Conservation (phyloP, 148 eudicot genomes). For the Dianthus caryophyllus region DNA sequence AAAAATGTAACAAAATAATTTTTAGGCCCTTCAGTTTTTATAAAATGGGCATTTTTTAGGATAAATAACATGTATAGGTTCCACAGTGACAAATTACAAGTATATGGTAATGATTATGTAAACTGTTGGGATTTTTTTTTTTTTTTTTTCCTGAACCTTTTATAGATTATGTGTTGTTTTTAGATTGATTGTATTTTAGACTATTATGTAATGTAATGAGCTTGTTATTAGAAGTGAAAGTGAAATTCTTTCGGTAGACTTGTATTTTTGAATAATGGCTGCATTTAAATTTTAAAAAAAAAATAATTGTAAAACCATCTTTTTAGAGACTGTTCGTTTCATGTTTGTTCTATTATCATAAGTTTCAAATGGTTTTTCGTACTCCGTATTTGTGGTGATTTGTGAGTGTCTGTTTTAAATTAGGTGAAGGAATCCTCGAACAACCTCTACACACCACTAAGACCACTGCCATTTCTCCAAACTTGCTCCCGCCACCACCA, state of each 20-base stretch:
- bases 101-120: background rate
- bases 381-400: too few relatives aligned
- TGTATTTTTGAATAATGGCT: background rate
- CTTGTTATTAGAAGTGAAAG: background rate
- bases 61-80: constrained; percentile 28
- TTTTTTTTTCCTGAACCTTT: too few relatives aligned
- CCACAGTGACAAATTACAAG: background rate
- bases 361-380: too few relatives aligned
- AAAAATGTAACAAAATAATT: constrained; percentile 27
- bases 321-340: too few relatives aligned
- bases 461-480: too few relatives aligned
- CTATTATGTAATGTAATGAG: background rate
- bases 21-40: constrained; percentile 25
- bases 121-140: background rate
- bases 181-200: background rate
- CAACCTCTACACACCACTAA: too few relatives aligned
- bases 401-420: too few relatives aligned
- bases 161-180: background rate
- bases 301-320: too few relatives aligned
- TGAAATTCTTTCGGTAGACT: background rate
- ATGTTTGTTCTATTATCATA: too few relatives aligned
- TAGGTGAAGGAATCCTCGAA: too few relatives aligned
- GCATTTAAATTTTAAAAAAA: background rate
- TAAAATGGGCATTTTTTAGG: constrained; percentile 27
- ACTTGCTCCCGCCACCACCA: too few relatives aligned